Percentiles rank a stretch among this genome's conserved stretches.
phyloP scores from a whole-genome alignment of 2,329 filamentous ascomycete species.

The Coniochaeta prunicola region DNA sequence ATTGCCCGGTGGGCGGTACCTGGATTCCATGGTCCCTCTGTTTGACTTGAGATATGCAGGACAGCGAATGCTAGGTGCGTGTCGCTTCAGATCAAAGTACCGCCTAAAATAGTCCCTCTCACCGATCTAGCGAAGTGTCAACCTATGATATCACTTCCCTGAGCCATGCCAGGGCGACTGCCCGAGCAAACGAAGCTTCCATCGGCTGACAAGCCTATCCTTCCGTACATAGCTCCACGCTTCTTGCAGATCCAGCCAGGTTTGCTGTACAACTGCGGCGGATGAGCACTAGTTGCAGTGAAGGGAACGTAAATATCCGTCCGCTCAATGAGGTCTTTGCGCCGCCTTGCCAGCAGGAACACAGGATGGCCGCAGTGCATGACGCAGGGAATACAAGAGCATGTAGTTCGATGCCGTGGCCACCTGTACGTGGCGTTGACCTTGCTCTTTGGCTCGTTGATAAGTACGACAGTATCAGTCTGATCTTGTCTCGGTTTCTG shows the following conservation, averaged over 20 bases:
- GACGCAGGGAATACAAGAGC: not conserved
- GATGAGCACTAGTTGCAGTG: not conserved
- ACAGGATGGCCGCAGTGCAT: conserved; percentile 1
- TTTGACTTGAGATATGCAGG: conserved; percentile 1
- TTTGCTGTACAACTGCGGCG: not conserved
- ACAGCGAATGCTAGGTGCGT: not conserved
- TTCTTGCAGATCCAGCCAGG: not conserved
- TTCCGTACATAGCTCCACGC: not conserved
- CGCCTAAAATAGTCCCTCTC: not conserved
- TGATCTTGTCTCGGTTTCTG: not conserved
- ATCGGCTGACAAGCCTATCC: not conserved
- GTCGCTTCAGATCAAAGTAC: not conserved
- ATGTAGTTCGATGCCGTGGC: conserved; percentile 1
- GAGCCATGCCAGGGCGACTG: not conserved
- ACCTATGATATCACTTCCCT: not conserved
- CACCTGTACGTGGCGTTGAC: not conserved
- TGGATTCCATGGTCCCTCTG: not conserved
- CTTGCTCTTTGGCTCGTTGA: not conserved
- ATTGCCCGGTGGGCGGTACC: not conserved
- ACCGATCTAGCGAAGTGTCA: not conserved
- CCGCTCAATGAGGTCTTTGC: not conserved
- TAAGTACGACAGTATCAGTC: not conserved
- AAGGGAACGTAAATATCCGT: not conserved
- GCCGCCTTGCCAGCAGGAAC: conserved; percentile 1
- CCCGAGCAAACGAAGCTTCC: not conserved